Base-by-base conservation (phyloP, 768 basidiomycete genomes). In the Leccinum subgranulosum region DNA sequence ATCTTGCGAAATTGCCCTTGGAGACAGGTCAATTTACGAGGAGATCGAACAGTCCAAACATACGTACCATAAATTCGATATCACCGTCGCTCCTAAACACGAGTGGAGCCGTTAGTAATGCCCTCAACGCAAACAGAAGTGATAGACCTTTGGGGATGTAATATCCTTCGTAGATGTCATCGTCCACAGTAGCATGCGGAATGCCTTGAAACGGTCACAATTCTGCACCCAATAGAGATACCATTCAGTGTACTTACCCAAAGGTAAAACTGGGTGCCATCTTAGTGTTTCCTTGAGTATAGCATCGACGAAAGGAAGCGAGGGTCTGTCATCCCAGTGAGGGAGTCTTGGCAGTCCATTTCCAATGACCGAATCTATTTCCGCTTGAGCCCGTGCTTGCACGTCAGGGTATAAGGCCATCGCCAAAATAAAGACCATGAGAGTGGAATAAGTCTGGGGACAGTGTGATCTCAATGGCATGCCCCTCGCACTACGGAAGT, bases 81-180 rank as follows among this genome's bases (percentile, higher is more conserved):
- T 3, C 39, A 61, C 62, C 4, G 59, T 67, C 23, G 59, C 66
- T 2, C 70, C 68, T 64, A 17, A 19, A 28, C 1, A n/a, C 12
- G 45, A 15, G 29, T 29, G n/a, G 31, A 28, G 43, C 6, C 15
- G 15, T 60, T 9, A 39, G 23, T 15, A 8, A 49, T 33, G 2
- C 23, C 43, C n/a, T 58, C 39, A 45, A 8, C 25, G 39, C 21
- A 39, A 51, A 23, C 19, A 48, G 27, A 36, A 36, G 48, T 6
- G 25, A 33, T 29, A 77, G 67, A 61, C 81, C 83, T 60, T 76
- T 74, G 14, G 84, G 82, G 45, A 86, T 85, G 6, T 79, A 59
- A 54, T 80, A 79, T 23, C 77, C 75, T 48, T 74, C 67, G 57
- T 80, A 79, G 19, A 73, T 55, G 49, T 78, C 79, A 54, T 79